Conservation (phyloP, 305 asterid genomes). For the Fraxinus sp. region DNA sequence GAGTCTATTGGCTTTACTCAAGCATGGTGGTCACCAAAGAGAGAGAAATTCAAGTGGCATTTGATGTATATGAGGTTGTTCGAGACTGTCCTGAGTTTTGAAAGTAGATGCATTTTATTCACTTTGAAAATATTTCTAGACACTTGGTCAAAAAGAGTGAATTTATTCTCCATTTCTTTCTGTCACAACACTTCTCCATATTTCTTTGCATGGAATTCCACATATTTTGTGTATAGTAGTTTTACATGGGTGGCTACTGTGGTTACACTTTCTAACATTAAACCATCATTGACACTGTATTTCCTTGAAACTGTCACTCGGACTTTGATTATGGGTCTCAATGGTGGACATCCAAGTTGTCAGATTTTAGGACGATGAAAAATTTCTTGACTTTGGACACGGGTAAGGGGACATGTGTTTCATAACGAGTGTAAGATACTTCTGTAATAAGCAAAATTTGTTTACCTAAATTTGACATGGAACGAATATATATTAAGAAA, state of each 20-base stretch:
- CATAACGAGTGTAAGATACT: background rate
- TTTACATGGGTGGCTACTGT: background rate
- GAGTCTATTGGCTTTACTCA: background rate
- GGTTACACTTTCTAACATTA: background rate
- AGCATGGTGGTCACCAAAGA: background rate
- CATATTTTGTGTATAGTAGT: background rate
- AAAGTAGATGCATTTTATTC: background rate
- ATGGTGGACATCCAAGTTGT: background rate
- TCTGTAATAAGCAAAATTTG: background rate
- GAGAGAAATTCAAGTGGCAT: background rate
- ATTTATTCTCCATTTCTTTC: background rate
- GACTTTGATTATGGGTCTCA: background rate
- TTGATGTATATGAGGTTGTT: background rate
- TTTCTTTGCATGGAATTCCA: background rate
- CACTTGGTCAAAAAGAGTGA: background rate
- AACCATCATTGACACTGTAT: background rate
- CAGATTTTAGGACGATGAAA: background rate
- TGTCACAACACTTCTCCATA: background rate
- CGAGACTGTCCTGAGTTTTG: background rate
- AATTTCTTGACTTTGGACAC: background rate
- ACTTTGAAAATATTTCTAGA: background rate
- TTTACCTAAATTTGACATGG: background rate
- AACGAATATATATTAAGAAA: no score
- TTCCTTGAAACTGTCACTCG: background rate
- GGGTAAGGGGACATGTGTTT: background rate